Evolutionary conservation across 345 rosid species (phyloP).

Genomic region (Eucalyptus microcorys): DNA sequence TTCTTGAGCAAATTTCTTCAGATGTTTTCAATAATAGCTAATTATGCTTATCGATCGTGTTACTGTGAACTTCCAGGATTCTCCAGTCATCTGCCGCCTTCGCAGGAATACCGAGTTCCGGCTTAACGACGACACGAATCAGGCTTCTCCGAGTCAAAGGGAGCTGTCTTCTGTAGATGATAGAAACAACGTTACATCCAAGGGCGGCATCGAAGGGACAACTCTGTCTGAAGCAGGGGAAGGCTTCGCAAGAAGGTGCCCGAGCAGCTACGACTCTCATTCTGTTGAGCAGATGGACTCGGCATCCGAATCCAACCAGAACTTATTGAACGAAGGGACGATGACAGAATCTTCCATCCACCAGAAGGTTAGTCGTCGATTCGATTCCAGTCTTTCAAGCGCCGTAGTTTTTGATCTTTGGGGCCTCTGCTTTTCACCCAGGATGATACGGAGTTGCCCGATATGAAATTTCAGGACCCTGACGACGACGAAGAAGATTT

Average conservation of each 20-base stretch:
- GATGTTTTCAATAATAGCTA: not conserved
- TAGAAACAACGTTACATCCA: not conserved
- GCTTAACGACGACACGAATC: conserved; percentile 1
- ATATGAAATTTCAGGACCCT: conserved; percentile 14
- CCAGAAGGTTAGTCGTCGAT: conserved; percentile 24
- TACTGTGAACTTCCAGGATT: conserved; percentile 25
- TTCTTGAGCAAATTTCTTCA: not conserved
- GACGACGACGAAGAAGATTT: conserved; percentile 49
- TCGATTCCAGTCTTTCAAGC: not conserved
- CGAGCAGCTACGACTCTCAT: conserved; percentile 38
- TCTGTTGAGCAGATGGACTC: conserved; percentile 34
- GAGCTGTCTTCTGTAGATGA: conserved; percentile 1
- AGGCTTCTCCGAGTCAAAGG: conserved; percentile 6
- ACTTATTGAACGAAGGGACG: conserved; percentile 7
- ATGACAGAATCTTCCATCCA: conserved; percentile 31
- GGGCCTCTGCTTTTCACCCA: not conserved
- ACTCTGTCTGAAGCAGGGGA: conserved; percentile 17
- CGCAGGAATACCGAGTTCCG: conserved; percentile 51
- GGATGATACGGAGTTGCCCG: not conserved
- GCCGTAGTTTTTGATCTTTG: not conserved
- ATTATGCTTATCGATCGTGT: not conserved
- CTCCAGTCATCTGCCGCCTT: conserved; percentile 81
- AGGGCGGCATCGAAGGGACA: conserved; percentile 9
- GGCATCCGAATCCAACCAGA: conserved; percentile 36
- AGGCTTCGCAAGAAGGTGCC: conserved; percentile 10